Evolutionary conservation across 2,329 filamentous ascomycete genomes (phyloP), one percentile per base, ranked within the genome.

Genomic region (Byssochlamys sp.): DNA sequence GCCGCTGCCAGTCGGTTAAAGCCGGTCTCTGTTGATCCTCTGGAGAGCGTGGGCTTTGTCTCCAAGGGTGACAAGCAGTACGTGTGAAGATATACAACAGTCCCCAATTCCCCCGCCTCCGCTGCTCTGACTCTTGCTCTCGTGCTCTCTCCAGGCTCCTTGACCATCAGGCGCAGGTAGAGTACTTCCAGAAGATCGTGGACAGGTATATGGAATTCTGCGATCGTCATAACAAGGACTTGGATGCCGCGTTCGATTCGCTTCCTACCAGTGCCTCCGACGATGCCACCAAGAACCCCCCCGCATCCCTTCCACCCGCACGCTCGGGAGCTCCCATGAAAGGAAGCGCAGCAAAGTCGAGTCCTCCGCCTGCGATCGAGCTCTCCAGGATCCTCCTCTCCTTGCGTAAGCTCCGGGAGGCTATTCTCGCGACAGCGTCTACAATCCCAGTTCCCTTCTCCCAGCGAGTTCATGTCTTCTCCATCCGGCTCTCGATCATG

Each of bases 41-140:
- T 97, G 28, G 89, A 95, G 65, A 82, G 80, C 59, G 88, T 95
- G 63, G 91, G 92, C 1, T 80, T 96, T 62, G 90, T 90, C 3
- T 96, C 91, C 1, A 96, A 96, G 69, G 92, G 92, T 55, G 92
- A 97, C 72, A 88, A 81, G 53, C 87, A 88, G 91, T 92, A 78
- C 55, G 66, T 60, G 24, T 60, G 24, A 24, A 14, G 24, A 5
- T 45, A 45, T 19, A 45, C 39, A 31, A 11, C 52, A 52, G 29
- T 24, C 12, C 28, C 19, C 31, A 26, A 14, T 39, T 19, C 28
- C 26, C 51, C 51, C 25, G 51, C 58, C 58, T 60, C 59, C 53
- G 45, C 29, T 53, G n/a, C 49, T 25, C 59, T 60, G 57, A 63
- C 58, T 49, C 35, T 29, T 51, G 49, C 51, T 54, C 29, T 59